A percentile compares a stretch with the other conserved stretches of the same genome.
These are phyloP conservation scores for Casaregolazyma suthepensis DNA, from an alignment of 1,139 yeast species.

Conservation along the genomic window DNA sequence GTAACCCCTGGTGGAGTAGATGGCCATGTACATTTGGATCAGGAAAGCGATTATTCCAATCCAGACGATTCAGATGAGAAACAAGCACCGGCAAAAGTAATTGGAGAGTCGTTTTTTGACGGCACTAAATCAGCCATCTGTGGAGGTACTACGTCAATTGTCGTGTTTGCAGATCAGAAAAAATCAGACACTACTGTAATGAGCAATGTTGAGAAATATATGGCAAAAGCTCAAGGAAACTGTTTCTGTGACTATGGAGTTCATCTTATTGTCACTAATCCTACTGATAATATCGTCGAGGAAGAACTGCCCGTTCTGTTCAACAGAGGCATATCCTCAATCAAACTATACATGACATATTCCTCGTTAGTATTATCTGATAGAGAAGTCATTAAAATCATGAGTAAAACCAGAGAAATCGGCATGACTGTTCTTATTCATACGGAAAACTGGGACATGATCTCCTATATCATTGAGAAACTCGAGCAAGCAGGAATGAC, in stretches of 20 bases:
- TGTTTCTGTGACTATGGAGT: conserved; percentile 43
- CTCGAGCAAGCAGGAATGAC: conserved; percentile 34
- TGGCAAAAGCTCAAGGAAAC: conserved; percentile 30
- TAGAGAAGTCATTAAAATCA: conserved; percentile 36
- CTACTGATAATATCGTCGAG: conserved; percentile 30
- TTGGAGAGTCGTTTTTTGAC: conserved; percentile 24
- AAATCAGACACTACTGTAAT: conserved; percentile 24
- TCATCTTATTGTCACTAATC: conserved; percentile 38
- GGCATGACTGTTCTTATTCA: conserved; percentile 45
- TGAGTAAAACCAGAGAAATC: conserved; percentile 37
- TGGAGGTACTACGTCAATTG: conserved; percentile 45
- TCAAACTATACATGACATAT: conserved; percentile 44
- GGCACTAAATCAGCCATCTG: conserved; percentile 58
- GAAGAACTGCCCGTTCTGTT: conserved; percentile 20
- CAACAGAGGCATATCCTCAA: conserved; percentile 40
- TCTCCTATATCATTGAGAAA: conserved; percentile 37
- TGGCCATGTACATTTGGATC: conserved; percentile 53
- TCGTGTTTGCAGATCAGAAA: conserved; percentile 41
- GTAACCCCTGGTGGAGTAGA: conserved; percentile 47
- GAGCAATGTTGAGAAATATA: conserved; percentile 18
- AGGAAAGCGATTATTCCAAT: conserved; percentile 19
- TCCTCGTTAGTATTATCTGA: conserved; percentile 39
- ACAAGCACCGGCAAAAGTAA: conserved; percentile 32
- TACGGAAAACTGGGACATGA: conserved; percentile 45
- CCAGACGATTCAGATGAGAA: conserved; percentile 40